A percentile compares a stretch with the other conserved stretches of the same genome.
phyloP scores from a whole-genome alignment of 2,329 filamentous ascomycete genomes.

The Apiospora phragmitis region DNA sequence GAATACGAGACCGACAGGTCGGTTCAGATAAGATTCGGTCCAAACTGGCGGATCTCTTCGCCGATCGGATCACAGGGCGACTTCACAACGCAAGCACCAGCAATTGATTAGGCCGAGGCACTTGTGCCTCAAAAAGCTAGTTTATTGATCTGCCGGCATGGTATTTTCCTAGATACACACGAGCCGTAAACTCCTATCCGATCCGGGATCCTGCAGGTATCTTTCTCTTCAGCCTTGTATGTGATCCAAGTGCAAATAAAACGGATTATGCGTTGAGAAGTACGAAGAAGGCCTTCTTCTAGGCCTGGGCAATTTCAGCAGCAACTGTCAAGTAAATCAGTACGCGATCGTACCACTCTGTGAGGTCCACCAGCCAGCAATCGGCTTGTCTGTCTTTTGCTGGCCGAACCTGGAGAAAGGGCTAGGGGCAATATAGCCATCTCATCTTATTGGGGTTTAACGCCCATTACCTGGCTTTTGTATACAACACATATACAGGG shows the following conservation, averaged over 20 bases:
- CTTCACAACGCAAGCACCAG: neutral
- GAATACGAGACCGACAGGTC: neutral
- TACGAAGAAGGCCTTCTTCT: neutral
- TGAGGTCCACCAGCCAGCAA: neutral
- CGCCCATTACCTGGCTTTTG: slow-evolving; percentile 8
- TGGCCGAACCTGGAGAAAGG: neutral
- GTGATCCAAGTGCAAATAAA: neutral
- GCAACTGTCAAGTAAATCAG: slow-evolving; percentile 9
- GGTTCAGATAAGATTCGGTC: neutral
- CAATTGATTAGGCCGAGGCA: slow-evolving; percentile 26
- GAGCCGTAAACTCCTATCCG: neutral
- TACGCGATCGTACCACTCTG: slow-evolving; percentile 5
- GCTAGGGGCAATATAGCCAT: neutral
- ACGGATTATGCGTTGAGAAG: neutral
- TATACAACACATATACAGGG: neutral
- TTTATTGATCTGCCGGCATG: slow-evolving; percentile 35
- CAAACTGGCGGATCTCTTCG: neutral
- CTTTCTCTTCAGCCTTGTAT: neutral
- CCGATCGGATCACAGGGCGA: neutral
- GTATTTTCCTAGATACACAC: slow-evolving; percentile 32
- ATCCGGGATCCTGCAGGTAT: neutral
- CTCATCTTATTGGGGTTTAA: neutral
- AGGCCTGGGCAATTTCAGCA: neutral
- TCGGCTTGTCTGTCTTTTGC: neutral
- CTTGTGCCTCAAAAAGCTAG: slow-evolving; percentile 35